Evolutionary conservation across 805 yeast genomes (phyloP).

Genomic region (Candida orba): DNA sequence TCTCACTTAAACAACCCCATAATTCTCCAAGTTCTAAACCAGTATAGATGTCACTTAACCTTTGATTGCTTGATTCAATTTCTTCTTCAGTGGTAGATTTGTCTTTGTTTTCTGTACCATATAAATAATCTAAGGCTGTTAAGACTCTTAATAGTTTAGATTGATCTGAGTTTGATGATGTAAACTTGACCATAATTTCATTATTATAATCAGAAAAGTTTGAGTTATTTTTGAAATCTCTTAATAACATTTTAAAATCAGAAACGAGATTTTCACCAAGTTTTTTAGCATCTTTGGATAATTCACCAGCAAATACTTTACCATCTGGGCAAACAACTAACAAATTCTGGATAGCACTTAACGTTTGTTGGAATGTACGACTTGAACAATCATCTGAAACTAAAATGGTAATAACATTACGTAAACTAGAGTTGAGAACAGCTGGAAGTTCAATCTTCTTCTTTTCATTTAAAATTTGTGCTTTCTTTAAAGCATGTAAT

Average conservation of each 20-base stretch:
- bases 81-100: constrained; percentile 17
- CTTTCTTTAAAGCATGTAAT: constrained; percentile 44
- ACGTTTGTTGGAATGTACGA: constrained; percentile 75
- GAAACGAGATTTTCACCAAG: constrained; percentile 34
- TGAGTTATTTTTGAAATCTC: constrained; percentile 32
- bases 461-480: constrained; percentile 17
- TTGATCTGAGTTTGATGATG: constrained; percentile 78
- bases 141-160: constrained; percentile 79
- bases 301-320: constrained; percentile 56
- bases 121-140: constrained; percentile 82
- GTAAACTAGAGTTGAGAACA: constrained; percentile 56
- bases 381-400: constrained; percentile 81
- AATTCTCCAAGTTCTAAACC: constrained; percentile 64
- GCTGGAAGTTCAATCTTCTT: constrained; percentile 44
- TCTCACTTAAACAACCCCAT: constrained; percentile 81
- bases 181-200: constrained; percentile 56
- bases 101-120: constrained; percentile 28
- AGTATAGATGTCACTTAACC: constrained; percentile 55
- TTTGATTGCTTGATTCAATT: constrained; percentile 27
- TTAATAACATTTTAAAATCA: constrained; percentile 28
- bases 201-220: constrained; percentile 43
- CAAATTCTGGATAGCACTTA: constrained; percentile 73
- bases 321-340: constrained; percentile 55
- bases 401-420: constrained; percentile 57
- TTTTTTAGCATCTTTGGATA: constrained; percentile 55